phyloP scores from a whole-genome alignment of 2,329 filamentous ascomycete genomes.

The Claviceps arundinis region DNA sequence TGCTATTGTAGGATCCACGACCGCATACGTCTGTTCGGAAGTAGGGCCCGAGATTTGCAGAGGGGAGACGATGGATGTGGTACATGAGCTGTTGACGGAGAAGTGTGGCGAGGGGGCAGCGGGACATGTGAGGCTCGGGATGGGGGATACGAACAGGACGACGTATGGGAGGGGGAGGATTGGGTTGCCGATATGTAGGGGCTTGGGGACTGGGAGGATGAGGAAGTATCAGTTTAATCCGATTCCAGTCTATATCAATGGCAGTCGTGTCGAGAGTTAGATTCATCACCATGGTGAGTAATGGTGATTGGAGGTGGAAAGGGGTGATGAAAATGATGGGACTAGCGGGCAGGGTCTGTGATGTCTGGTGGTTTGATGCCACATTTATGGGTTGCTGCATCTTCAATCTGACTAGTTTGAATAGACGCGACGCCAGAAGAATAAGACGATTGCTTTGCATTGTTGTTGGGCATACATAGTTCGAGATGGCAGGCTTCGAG shows the following conservation, averaged over 20 bases:
- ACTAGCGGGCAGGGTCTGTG: background rate
- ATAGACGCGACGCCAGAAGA: background rate
- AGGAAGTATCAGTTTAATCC: background rate
- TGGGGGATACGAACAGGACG: background rate
- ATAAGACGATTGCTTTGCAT: background rate
- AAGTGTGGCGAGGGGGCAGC: background rate
- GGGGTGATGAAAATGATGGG: background rate
- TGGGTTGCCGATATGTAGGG: background rate
- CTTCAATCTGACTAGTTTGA: background rate
- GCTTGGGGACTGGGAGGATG: background rate
- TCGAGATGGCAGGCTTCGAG: background rate
- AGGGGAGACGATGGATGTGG: background rate
- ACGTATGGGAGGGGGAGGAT: constrained; percentile 2
- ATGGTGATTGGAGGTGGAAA: background rate
- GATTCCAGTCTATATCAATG: background rate
- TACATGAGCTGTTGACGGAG: background rate
- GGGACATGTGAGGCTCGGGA: background rate
- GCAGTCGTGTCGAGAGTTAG: background rate
- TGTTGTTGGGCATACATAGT: background rate
- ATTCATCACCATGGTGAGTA: background rate
- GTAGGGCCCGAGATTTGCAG: background rate
- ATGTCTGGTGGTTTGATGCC: background rate
- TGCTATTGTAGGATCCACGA: background rate
- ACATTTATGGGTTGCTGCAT: background rate
- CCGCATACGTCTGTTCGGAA: constrained; percentile 1